Base-by-base conservation (phyloP, 1,139 yeast species). In the Pichia sp. region DNA sequence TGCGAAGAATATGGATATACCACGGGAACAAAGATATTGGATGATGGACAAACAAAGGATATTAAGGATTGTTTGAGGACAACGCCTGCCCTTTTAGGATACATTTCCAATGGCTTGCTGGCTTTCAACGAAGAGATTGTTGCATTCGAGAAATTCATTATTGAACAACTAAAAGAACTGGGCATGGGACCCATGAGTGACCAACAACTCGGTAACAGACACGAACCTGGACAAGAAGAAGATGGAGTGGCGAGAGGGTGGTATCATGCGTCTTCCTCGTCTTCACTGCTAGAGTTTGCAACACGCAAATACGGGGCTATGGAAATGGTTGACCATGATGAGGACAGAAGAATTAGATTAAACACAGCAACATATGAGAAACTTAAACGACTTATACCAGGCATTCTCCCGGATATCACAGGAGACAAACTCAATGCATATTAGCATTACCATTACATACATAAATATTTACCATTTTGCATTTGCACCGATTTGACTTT, bases 61-160 rank as follows among this genome's bases (percentile, higher is more conserved):
- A 33, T 33, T 13, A 31, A 24, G 12, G 24, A 29, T 3, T 18
- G 12, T 27, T 9, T 20, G 28, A 34, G 11, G 32, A 31, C 29
- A 7, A 23, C 29, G 13, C 27, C 24, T 27, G 33, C 39, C 11
- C 6, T 22, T 15, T 18, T 29, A 27, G 24, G 26, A 20, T 38
- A 40, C 31, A 30, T 46, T 5, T 27, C 42, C n/a, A 42, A 43
- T 33, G 48, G 52, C 1, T 30, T 51, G 8, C 33, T 41, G 22
- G 52, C 49, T 21, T 51, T 41, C 29, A 49, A 50, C 36, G 36
- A 38, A 18, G 48, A 44, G 13, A 37, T 44, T 10, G 22, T 30
- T 3, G 43, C 52, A 64, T 77, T 48, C 58, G 64, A 27, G 41
- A 50, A 34, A 42, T 63, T 37, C 42, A 41, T 48, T 7, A 39